These are phyloP conservation scores for Wickerhamomyces silvicola DNA, from an alignment of 805 yeast genomes.

Conservation along the genomic window DNA sequence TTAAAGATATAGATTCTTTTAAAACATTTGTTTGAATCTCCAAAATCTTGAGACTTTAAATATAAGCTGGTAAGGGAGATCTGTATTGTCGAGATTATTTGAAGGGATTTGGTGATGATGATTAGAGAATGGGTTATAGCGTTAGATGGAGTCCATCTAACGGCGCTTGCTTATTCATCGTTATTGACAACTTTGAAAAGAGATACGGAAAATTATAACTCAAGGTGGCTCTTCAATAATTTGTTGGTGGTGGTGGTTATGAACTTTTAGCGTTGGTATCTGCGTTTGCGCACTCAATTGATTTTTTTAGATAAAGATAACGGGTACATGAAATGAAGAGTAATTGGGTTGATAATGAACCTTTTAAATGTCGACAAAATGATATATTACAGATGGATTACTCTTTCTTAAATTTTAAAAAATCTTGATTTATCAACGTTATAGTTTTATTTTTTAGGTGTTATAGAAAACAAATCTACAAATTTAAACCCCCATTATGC, in stretches of 20 bases:
- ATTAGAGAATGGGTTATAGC: slow-evolving; percentile 68
- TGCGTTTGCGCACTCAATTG: slow-evolving; percentile 36
- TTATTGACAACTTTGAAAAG: slow-evolving; percentile 49
- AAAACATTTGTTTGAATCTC: slow-evolving; percentile 16
- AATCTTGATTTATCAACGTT: no score
- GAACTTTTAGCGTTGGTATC: slow-evolving; percentile 63
- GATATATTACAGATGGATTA: slow-evolving; percentile 31
- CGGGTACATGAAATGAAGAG: slow-evolving; percentile 37
- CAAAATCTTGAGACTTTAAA: slow-evolving; percentile 27
- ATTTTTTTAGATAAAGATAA: slow-evolving; percentile 18
- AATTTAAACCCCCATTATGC: background rate
- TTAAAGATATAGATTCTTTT: slow-evolving; percentile 17
- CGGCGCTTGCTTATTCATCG: slow-evolving; percentile 65
- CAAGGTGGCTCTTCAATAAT: slow-evolving; percentile 38
- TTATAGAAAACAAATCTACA: slow-evolving; percentile 2
- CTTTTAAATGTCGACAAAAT: no score
- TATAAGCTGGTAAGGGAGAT: slow-evolving; percentile 67
- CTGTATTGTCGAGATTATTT: slow-evolving; percentile 65
- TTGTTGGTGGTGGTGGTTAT: slow-evolving; percentile 91
- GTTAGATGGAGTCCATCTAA: slow-evolving; percentile 85
- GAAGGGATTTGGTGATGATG: slow-evolving; percentile 58
- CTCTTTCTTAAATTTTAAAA: slow-evolving; percentile 19
- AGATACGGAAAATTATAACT: slow-evolving; percentile 31
- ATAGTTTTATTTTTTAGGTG: no score
- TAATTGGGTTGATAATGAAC: slow-evolving; percentile 47